Evolutionary conservation across 768 basidiomycete genomes (phyloP).

Genomic region (Rhodotorula taiwanensis): DNA sequence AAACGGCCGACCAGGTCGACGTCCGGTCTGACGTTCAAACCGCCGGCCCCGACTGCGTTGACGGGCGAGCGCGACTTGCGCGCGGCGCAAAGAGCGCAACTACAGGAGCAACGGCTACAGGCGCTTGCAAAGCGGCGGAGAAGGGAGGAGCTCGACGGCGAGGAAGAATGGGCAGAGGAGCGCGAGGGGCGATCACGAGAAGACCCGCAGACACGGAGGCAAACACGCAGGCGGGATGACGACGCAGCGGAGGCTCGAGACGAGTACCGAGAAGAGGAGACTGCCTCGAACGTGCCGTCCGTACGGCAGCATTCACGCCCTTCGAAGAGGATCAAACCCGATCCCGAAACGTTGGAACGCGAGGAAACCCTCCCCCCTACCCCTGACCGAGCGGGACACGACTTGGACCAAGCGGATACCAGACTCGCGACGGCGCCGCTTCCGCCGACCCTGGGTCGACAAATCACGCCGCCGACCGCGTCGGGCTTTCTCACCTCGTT

Average conservation of each 20-base stretch:
- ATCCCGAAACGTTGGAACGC: too few relatives aligned
- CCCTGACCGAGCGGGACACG: too few relatives aligned
- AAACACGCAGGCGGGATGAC: not conserved
- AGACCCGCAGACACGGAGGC: too few relatives aligned
- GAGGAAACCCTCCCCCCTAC: too few relatives aligned
- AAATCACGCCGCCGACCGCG: not conserved
- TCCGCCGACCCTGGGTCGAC: not conserved
- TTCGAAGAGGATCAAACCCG: not conserved
- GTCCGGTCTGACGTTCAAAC: too few relatives aligned
- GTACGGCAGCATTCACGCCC: too few relatives aligned
- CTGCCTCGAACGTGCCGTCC: too few relatives aligned
- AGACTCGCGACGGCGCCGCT: too few relatives aligned
- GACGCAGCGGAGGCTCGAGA: not conserved
- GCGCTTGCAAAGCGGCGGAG: not conserved
- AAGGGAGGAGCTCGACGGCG: not conserved
- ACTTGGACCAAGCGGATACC: too few relatives aligned
- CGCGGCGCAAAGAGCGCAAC: not conserved
- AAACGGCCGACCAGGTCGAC: too few relatives aligned
- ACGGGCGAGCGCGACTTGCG: not conserved
- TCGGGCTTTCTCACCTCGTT: constrained; percentile 21
- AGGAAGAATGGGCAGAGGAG: not conserved
- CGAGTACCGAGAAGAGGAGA: too few relatives aligned
- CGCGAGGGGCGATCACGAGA: not conserved
- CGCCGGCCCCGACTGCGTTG: not conserved
- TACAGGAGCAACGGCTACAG: not conserved